A percentile compares a stretch with the other conserved stretches of the same genome.
phyloP scores from a whole-genome alignment of 2,329 filamentous ascomycete species.

The Boeremia exigua region DNA sequence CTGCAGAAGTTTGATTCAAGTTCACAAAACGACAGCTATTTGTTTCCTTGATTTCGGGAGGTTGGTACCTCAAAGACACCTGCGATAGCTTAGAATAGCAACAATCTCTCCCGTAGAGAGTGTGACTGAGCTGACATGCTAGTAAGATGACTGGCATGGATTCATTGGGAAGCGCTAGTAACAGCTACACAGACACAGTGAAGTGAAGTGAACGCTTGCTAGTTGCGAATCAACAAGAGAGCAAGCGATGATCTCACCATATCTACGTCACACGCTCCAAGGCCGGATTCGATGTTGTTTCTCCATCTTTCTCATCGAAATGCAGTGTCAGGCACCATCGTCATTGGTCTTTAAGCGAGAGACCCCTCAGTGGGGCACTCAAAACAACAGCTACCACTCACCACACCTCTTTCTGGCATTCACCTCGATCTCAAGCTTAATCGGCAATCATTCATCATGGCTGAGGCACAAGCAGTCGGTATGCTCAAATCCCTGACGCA shows the following conservation, averaged over 20 bases:
- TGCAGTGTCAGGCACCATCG: constrained; percentile 17
- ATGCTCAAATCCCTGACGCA: constrained; percentile 19
- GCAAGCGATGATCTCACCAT: constrained; percentile 4
- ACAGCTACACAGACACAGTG: no score
- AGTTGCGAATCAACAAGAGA: background rate
- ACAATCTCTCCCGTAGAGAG: no score
- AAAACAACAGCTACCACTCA: constrained; percentile 39
- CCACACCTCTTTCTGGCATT: constrained; percentile 31
- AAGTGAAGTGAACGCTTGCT: background rate
- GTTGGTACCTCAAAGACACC: no score
- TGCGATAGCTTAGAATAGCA: no score
- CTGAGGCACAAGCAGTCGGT: constrained; percentile 43
- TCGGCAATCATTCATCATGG: constrained; percentile 41
- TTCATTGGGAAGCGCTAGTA: no score
- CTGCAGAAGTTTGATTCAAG: background rate
- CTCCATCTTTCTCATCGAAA: constrained; percentile 13
- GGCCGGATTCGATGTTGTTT: constrained; percentile 3
- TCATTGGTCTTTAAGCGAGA: constrained; percentile 43
- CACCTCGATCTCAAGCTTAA: constrained; percentile 28
- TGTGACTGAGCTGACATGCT: no score
- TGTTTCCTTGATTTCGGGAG: no score
- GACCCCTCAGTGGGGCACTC: constrained; percentile 43
- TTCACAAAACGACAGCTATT: no score
- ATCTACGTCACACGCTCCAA: constrained; percentile 6
- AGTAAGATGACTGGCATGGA: no score